Percentiles rank a stretch among this genome's conserved stretches.
Evolutionary conservation across 306 rosid genomes (phyloP).

Genomic region (Sicyos baderoa): DNA sequence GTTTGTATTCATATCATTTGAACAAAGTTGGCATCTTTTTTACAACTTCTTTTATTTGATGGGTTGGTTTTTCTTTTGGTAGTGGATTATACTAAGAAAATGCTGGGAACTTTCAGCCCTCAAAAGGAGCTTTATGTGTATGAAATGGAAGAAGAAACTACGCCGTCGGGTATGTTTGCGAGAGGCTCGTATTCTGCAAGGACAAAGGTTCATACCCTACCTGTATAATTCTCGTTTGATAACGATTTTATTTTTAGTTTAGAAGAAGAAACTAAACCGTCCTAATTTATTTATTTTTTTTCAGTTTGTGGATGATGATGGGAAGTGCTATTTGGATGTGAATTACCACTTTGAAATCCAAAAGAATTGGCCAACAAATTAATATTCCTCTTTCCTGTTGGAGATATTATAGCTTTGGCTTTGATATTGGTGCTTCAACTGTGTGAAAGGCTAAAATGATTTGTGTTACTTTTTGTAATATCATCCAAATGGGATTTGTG

Average conservation of each 20-base stretch:
- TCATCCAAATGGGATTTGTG: neutral
- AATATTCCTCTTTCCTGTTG: neutral
- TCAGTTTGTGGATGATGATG: constrained; percentile 90
- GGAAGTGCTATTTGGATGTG: constrained; percentile 69
- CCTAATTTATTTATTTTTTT: no score
- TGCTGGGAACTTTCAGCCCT: constrained; percentile 88
- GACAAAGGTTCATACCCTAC: constrained; percentile 50
- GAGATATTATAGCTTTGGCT: neutral
- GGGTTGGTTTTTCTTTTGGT: constrained; percentile 13
- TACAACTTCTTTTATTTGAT: neutral
- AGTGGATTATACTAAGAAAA: constrained; percentile 67
- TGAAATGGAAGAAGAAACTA: constrained; percentile 67
- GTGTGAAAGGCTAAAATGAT: neutral
- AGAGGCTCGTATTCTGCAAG: constrained; percentile 76
- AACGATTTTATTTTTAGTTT: neutral
- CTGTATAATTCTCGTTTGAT: neutral
- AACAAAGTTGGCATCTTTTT: neutral
- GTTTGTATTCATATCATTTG: constrained; percentile 22
- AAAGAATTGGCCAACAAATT: constrained; percentile 54
- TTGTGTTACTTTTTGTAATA: neutral
- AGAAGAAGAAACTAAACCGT: no score
- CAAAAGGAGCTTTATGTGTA: constrained; percentile 57
- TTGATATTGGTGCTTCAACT: neutral
- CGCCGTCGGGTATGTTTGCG: constrained; percentile 72
- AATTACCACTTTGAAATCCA: constrained; percentile 73